Evolutionary conservation across 2,329 filamentous ascomycete genomes (phyloP).

Genomic region (Ambrosiella beaveri): DNA sequence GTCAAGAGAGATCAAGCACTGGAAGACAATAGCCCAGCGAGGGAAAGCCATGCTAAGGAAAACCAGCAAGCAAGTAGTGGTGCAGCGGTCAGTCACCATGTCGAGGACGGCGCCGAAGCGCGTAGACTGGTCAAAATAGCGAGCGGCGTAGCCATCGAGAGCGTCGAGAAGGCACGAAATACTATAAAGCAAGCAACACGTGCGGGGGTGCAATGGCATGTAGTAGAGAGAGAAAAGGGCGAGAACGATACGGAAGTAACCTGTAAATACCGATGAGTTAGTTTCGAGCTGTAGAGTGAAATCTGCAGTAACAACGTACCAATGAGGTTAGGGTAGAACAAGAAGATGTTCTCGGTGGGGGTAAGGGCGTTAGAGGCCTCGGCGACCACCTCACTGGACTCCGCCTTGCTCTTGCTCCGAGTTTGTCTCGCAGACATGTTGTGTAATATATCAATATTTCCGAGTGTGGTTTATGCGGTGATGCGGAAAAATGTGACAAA

Average conservation of each 20-base stretch:
- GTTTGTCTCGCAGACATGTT: conserved; percentile 15
- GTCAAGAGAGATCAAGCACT: conserved; percentile 80
- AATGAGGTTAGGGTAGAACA: conserved; percentile 70
- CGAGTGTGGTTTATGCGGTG: neutral
- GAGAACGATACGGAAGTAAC: conserved; percentile 61
- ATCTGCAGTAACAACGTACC: conserved; percentile 31
- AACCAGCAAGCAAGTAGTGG: conserved; percentile 82
- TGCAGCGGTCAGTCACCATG: conserved; percentile 98
- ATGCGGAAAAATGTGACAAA: neutral
- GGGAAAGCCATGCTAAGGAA: conserved; percentile 92
- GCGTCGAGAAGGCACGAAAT: conserved; percentile 91
- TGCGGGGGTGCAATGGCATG: conserved; percentile 96
- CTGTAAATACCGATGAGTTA: conserved; percentile 24
- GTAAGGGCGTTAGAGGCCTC: conserved; percentile 21
- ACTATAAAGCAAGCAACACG: conserved; percentile 80
- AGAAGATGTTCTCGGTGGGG: conserved; percentile 55
- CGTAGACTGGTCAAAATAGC: conserved; percentile 68
- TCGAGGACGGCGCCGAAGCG: conserved; percentile 92
- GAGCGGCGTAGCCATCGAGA: conserved; percentile 80
- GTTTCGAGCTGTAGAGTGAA: neutral
- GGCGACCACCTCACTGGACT: conserved; percentile 11
- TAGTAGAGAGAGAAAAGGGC: conserved; percentile 91
- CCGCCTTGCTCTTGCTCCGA: conserved; percentile 15
- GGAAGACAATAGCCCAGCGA: conserved; percentile 84
- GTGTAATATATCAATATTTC: neutral